Percentiles rank a stretch among this genome's conserved stretches.
phyloP scores from a whole-genome alignment of 139 green algal species.

The Nannochloris sp. region DNA sequence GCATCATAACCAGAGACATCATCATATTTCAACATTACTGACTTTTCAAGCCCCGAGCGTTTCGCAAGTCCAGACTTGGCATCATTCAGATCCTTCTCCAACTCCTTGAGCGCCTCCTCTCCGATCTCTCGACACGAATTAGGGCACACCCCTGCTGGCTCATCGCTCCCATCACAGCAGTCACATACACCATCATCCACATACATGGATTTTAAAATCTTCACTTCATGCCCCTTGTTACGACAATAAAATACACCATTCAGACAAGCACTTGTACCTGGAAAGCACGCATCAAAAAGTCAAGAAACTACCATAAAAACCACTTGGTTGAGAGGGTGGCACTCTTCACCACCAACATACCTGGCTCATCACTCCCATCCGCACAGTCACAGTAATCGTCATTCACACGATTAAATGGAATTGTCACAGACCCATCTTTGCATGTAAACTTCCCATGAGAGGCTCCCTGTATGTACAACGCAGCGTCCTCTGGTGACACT shows the following conservation, averaged over 20 bases:
- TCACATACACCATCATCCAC: constrained; percentile 95
- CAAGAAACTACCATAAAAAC: not conserved
- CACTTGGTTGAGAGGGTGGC: too few relatives aligned
- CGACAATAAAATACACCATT: constrained; percentile 77
- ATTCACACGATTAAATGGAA: constrained; percentile 68
- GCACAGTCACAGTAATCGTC: constrained; percentile 93
- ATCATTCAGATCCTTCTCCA: constrained; percentile 20
- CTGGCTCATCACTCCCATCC: constrained; percentile 90
- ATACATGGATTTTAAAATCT: constrained; percentile 57
- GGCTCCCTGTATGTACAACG: constrained; percentile 11
- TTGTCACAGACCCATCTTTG: constrained; percentile 45
- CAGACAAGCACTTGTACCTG: constrained; percentile 79
- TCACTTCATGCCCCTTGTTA: constrained; percentile 62
- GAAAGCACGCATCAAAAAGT: not conserved
- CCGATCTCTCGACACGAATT: constrained; percentile 69
- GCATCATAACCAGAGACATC: too few relatives aligned
- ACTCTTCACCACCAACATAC: constrained; percentile 13
- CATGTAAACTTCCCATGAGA: constrained; percentile 46
- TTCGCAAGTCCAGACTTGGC: constrained; percentile 9
- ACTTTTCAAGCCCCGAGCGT: not conserved
- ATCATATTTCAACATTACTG: not conserved
- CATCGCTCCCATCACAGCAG: constrained; percentile 87
- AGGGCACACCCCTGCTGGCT: constrained; percentile 54
- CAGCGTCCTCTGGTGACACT: not conserved
- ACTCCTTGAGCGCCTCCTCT: constrained; percentile 28